Conservation (phyloP, 2,329 filamentous ascomycete genomes). For the Colletotrichum costaricense region DNA sequence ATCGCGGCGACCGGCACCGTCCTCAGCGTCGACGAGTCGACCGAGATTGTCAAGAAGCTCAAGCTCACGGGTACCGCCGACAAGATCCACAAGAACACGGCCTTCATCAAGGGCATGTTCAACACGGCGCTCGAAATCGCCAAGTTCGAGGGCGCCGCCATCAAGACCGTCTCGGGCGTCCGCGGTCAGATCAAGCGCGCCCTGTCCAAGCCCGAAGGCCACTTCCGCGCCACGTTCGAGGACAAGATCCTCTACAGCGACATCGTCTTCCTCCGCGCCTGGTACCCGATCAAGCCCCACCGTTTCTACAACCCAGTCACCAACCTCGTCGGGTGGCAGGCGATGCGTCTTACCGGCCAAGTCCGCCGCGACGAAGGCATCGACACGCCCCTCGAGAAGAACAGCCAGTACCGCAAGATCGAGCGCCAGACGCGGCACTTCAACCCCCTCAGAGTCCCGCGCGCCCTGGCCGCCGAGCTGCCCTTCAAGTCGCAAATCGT, state of each 20-base stretch:
- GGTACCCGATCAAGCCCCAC: slow-evolving; percentile 96
- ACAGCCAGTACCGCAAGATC: slow-evolving; percentile 83
- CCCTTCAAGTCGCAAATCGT: slow-evolving; percentile 95
- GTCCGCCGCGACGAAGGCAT: slow-evolving; percentile 83
- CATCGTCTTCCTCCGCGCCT: slow-evolving; percentile 94
- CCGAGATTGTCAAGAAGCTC: slow-evolving; percentile 99
- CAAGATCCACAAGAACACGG: slow-evolving; percentile 99
- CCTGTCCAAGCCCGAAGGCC: slow-evolving; percentile 90
- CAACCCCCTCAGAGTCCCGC: slow-evolving; percentile 82
- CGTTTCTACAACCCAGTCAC: slow-evolving; percentile 97
- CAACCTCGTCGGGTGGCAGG: slow-evolving; percentile 91
- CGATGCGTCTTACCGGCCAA: slow-evolving; percentile 94
- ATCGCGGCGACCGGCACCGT: slow-evolving; percentile 96
- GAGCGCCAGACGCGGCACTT: slow-evolving; percentile 78
- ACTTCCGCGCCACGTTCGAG: slow-evolving; percentile 97
- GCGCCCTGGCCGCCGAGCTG: slow-evolving; percentile 82
- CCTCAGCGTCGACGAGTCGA: slow-evolving; percentile 91
- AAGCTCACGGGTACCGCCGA: slow-evolving; percentile 94
- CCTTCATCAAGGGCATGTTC: slow-evolving; percentile 99
- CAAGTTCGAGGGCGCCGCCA: slow-evolving; percentile 96
- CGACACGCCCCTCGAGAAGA: slow-evolving; percentile 81
- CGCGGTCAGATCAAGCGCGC: slow-evolving; percentile 98
- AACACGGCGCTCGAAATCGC: slow-evolving; percentile 91
- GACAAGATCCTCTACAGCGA: slow-evolving; percentile 98
- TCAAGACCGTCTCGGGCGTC: slow-evolving; percentile 95